phyloP scores from a whole-genome alignment of 805 yeast species.

The Candida pseudofarinosa region DNA sequence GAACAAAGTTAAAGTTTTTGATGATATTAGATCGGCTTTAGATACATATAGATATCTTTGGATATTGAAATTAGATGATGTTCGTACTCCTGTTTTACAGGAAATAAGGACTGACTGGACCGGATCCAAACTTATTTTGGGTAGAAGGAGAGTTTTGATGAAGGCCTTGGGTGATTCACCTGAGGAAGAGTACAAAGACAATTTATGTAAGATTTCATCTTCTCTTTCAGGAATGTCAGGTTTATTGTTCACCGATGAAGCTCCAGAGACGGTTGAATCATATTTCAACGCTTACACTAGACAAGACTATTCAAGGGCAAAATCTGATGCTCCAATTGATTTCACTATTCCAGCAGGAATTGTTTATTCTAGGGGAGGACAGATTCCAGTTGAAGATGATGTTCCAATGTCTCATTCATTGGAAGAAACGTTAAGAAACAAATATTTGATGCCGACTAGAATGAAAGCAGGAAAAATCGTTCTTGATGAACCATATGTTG shows the following conservation, averaged over 20 bases:
- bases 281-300: constrained; percentile 77
- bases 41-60: constrained; percentile 77
- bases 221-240: constrained; percentile 78
- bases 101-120: constrained; percentile 90
- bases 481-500: constrained; percentile 70
- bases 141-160: constrained; percentile 88
- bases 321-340: constrained; percentile 74
- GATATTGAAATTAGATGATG: constrained; percentile 84
- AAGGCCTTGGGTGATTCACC: constrained; percentile 87
- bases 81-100: constrained; percentile 93
- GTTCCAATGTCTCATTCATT: constrained; percentile 95
- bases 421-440: constrained; percentile 88
- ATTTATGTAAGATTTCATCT: constrained; percentile 65
- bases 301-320: constrained; percentile 87
- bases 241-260: constrained; percentile 82
- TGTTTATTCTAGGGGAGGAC: constrained; percentile 94
- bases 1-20: constrained; percentile 86
- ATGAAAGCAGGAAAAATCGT: constrained; percentile 85
- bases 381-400: constrained; percentile 83
- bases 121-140: constrained; percentile 85
- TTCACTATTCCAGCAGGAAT: constrained; percentile 88
- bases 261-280: constrained; percentile 82
- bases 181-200: constrained; percentile 87
- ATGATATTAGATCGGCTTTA: constrained; percentile 78
- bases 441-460: constrained; percentile 85